Percentiles rank a stretch among this genome's conserved stretches.
Evolutionary conservation across 2,329 filamentous ascomycete genomes (phyloP).

Genomic region (Elsinoe perseae): DNA sequence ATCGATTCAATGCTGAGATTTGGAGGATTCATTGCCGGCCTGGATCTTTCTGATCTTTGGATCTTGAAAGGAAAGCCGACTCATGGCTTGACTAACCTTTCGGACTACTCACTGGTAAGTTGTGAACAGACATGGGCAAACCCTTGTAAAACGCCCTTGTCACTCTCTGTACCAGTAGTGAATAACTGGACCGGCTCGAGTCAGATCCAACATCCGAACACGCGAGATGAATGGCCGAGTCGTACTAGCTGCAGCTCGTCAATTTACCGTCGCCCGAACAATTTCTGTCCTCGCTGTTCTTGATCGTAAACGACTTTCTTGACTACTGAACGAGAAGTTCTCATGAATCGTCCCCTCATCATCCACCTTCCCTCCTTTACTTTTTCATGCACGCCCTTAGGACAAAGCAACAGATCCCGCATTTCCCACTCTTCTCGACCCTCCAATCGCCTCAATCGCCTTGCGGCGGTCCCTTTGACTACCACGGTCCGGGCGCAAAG

Average conservation of each 20-base stretch:
- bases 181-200: slow-evolving; percentile 1
- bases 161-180: neutral
- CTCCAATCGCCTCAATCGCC: slow-evolving; percentile 5
- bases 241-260: slow-evolving; percentile 1
- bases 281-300: neutral
- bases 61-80: neutral
- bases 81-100: neutral
- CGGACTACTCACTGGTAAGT: neutral
- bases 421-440: slow-evolving; percentile 3
- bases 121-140: neutral
- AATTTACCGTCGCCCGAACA: slow-evolving; percentile 12
- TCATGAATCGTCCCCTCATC: neutral
- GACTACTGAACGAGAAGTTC: neutral
- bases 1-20: neutral
- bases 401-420: slow-evolving; percentile 6
- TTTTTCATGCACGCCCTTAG: slow-evolving; percentile 16
- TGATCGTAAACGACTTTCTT: neutral
- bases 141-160: neutral
- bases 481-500: slow-evolving; percentile 15
- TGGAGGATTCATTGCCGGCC: neutral
- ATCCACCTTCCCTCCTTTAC: slow-evolving; percentile 10
- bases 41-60: neutral
- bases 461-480: neutral
- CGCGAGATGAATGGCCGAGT: slow-evolving; percentile 11
- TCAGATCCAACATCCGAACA: slow-evolving; percentile 11